Percentiles rank a stretch among this genome's conserved stretches.
phyloP scores from a whole-genome alignment of 1,284 basidiomycete species.

The Papiliotrema laurentii region DNA sequence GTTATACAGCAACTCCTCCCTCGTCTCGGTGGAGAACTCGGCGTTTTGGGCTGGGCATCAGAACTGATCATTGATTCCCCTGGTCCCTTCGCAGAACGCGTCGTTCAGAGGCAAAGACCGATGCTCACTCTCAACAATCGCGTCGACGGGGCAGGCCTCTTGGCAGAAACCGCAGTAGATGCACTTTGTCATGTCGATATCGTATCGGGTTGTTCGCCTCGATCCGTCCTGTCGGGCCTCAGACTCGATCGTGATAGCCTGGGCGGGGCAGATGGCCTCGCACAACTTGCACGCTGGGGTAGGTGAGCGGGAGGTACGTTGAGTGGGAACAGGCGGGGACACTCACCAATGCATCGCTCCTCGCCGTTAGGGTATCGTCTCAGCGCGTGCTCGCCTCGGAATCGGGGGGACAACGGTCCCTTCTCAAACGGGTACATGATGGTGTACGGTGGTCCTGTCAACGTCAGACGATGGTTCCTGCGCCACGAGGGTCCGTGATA shows the following conservation, averaged over 20 bases:
- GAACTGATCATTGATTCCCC: not conserved
- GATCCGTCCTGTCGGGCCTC: slow-evolving; percentile 95
- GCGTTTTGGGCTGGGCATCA: slow-evolving; percentile 75
- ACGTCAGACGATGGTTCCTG: slow-evolving; percentile 3
- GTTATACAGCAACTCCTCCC: slow-evolving; percentile 98
- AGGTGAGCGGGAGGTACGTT: not conserved
- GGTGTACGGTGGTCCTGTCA: slow-evolving; percentile 74
- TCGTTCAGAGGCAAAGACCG: not conserved
- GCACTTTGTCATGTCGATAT: slow-evolving; percentile 89
- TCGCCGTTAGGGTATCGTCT: slow-evolving; percentile 96
- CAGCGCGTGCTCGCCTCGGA: slow-evolving; percentile 98
- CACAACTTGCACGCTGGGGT: slow-evolving; percentile 91
- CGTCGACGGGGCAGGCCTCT: slow-evolving; percentile 99
- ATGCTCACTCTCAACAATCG: slow-evolving; percentile 93
- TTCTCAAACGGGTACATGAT: slow-evolving; percentile 91
- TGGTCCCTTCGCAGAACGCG: not conserved
- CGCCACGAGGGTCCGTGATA: not conserved
- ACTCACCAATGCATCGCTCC: slow-evolving; percentile 93
- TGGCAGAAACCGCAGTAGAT: slow-evolving; percentile 98
- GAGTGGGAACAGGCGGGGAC: not conserved
- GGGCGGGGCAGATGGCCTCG: slow-evolving; percentile 98
- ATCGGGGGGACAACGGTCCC: slow-evolving; percentile 93
- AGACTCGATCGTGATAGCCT: slow-evolving; percentile 98
- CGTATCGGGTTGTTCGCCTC: slow-evolving; percentile 95
- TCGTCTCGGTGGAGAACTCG: slow-evolving; percentile 94